Evolutionary conservation across 768 basidiomycete species (phyloP).

Genomic region (Leccinum subtestaceum): DNA sequence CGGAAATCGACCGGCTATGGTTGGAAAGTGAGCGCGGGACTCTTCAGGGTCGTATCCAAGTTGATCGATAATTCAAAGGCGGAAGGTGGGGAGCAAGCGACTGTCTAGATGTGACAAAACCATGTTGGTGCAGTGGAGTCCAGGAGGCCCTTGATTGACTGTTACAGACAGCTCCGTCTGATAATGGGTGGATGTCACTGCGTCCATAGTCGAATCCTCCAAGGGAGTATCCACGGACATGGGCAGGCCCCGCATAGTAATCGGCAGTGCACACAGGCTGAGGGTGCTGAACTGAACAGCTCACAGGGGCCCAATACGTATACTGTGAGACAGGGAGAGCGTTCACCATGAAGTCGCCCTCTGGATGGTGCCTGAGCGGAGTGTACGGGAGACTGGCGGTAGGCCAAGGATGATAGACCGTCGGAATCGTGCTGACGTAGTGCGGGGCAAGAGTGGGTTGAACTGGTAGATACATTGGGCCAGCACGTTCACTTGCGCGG

Average conservation of each 20-base stretch:
- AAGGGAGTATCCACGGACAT: constrained; percentile 60
- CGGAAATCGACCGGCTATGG: constrained; percentile 9
- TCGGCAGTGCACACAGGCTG: constrained; percentile 57
- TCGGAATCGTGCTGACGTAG: constrained; percentile 31
- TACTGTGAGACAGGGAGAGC: constrained; percentile 16
- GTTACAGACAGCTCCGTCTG: constrained; percentile 39
- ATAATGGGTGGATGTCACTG: constrained; percentile 44
- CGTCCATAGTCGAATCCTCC: constrained; percentile 52
- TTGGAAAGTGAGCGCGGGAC: constrained; percentile 1
- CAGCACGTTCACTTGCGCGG: constrained; percentile 48
- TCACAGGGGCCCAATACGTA: constrained; percentile 22
- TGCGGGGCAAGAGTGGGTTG: constrained; percentile 47
- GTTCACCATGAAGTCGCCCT: constrained; percentile 16
- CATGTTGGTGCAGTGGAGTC: constrained; percentile 40
- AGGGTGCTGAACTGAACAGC: constrained; percentile 48
- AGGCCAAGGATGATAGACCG: constrained; percentile 32
- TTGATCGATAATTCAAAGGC: constrained; percentile 44
- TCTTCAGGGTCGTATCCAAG: constrained; percentile 49
- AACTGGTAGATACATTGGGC: constrained; percentile 63
- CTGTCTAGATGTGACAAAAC: constrained; percentile 41
- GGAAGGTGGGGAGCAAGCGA: constrained; percentile 43
- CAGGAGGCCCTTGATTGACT: constrained; percentile 42
- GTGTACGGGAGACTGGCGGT: constrained; percentile 12
- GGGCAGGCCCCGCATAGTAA: constrained; percentile 44
- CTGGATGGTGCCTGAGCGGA: constrained; percentile 21